A percentile compares a stretch with the other conserved stretches of the same genome.
These are phyloP conservation scores for Gracilaria domingensis DNA, from an alignment of 23 red algal genomes.

Conservation along the genomic window DNA sequence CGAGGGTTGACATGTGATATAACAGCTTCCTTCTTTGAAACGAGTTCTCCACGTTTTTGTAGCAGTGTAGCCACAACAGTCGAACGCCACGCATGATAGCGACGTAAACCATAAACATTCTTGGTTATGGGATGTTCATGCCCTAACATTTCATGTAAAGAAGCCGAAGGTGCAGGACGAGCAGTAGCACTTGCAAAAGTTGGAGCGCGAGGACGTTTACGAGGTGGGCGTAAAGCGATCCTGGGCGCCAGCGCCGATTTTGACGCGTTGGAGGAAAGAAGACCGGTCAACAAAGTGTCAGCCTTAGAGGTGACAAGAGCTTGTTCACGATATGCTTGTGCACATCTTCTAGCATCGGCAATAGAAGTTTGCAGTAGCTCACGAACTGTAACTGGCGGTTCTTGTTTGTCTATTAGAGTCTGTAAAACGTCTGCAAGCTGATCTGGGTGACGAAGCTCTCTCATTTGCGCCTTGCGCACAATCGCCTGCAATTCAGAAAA, in stretches of 20 bases:
- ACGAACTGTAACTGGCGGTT: background rate
- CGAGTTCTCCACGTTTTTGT: background rate
- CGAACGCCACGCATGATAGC: background rate
- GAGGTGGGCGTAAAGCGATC: background rate
- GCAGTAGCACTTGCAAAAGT: background rate
- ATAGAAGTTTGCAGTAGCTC: background rate
- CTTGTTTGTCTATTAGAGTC: background rate
- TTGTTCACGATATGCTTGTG: background rate
- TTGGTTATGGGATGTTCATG: background rate
- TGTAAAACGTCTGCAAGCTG: slow-evolving; percentile 13
- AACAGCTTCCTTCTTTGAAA: background rate
- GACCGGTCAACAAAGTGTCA: slow-evolving; percentile 1
- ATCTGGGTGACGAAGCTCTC: background rate
- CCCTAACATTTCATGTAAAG: background rate
- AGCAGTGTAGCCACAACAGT: background rate
- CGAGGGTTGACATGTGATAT: background rate
- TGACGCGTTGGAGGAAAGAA: background rate
- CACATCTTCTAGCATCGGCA: background rate
- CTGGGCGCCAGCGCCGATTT: background rate
- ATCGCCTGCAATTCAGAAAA: background rate
- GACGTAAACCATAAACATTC: slow-evolving; percentile 9
- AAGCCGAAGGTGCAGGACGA: slow-evolving; percentile 8
- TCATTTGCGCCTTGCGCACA: background rate
- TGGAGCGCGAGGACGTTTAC: slow-evolving; percentile 26
- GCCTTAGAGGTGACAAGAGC: background rate